Base-by-base conservation (phyloP, 345 rosid genomes). In the Acer negundo region DNA sequence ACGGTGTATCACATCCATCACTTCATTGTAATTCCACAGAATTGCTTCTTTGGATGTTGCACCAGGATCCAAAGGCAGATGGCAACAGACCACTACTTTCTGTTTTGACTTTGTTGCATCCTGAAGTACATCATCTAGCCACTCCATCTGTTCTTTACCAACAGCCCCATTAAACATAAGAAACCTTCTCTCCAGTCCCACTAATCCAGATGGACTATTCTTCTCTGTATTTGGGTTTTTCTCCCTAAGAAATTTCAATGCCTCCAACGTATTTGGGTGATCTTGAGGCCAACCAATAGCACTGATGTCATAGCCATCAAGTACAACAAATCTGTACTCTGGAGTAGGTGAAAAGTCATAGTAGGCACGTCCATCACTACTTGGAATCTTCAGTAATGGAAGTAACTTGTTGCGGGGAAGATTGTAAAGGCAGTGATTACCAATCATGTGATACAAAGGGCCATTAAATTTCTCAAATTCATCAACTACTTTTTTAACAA, bases 351-450 rank as follows among this genome's bases (percentile, higher is more conserved):
- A 92, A 58, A 96, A 91, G 26, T 94, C 98, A 75, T 96, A 96
- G 84, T 92, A 94, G 46, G 97, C 98, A 68, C 65, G 81, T 9
- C 84, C 82, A 69, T 84, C 86, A 55, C 28, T 46, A 77, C 80
- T 82, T 1, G 84, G 89, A 69, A 94, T 94, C 73, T 89, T 89
- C 77, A 96, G 83, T 4, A 96, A 78, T 0, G 98, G 97, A 68
- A 93, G 94, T 69, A 94, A 68, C 79, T 89, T 78, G 66, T 84
- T 85, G 9, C 98, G 93, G 15, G 93, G 92, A 81, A 96, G 97
- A 81, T 96, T 96, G 86, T 96, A 96, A n/a, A 94, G 93, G 73
- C 98, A 94, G 78, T 96, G 99, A 75, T 96, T 94, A 11, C 98
- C 99, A 69, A 96, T 94, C 92, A 94, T 79, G 76, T 96, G 99